Conservation (phyloP, 768 basidiomycete species). For the Clathrus columnatus region DNA sequence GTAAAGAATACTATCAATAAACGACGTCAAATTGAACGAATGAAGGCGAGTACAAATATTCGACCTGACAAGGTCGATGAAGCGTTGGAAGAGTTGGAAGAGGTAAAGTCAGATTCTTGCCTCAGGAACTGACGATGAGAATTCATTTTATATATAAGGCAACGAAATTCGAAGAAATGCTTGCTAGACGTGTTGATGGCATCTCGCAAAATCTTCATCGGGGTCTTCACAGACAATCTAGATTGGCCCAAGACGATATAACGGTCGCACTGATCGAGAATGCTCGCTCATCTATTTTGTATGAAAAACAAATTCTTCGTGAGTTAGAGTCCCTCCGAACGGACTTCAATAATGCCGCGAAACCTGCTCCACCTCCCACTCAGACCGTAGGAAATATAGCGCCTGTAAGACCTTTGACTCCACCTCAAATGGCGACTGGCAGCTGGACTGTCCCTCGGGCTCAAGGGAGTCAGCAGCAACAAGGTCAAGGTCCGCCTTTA, state of each 20-base stretch:
- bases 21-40: conserved; percentile 79
- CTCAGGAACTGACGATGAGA: not conserved
- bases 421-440: conserved; percentile 51
- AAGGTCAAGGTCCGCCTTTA: too few species aligned
- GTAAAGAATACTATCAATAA: conserved; percentile 92
- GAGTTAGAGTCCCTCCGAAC: conserved; percentile 79
- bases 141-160: conserved; percentile 44
- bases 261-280: conserved; percentile 87
- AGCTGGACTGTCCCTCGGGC: conserved; percentile 22
- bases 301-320: conserved; percentile 78
- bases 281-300: conserved; percentile 84
- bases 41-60: conserved; percentile 81
- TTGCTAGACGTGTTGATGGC: conserved; percentile 79
- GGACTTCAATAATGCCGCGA: conserved; percentile 63
- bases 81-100: conserved; percentile 86
- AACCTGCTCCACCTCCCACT: conserved; percentile 42
- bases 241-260: conserved; percentile 84
- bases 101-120: conserved; percentile 40
- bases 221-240: conserved; percentile 76
- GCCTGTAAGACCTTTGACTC: conserved; percentile 54
- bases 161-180: conserved; percentile 76
- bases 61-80: conserved; percentile 81
- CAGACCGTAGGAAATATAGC: conserved; percentile 30
- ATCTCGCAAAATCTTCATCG: conserved; percentile 91
- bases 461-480: conserved; percentile 14